These are phyloP conservation scores for Ophiostoma pallidulum DNA, from an alignment of 2,329 filamentous ascomycete species.

Conservation along the genomic window DNA sequence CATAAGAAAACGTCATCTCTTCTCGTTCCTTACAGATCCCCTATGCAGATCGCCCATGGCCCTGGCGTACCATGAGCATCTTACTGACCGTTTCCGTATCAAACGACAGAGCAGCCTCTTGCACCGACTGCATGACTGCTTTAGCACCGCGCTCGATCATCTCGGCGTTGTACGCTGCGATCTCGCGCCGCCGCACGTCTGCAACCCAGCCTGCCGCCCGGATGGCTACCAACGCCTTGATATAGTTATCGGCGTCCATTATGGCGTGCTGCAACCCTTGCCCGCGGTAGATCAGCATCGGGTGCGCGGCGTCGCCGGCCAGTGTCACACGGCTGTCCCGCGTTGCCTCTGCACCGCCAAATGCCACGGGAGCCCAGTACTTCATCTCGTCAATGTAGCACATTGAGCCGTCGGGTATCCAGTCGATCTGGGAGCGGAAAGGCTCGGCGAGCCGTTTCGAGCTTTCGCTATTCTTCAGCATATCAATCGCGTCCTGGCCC, in stretches of 20 bases:
- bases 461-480: constrained; percentile 20
- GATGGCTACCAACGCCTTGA: constrained; percentile 24
- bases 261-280: constrained; percentile 37
- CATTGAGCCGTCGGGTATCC: constrained; percentile 24
- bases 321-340: constrained; percentile 26
- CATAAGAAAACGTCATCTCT: too few species aligned
- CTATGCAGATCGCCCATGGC: constrained; percentile 20
- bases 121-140: constrained; percentile 27
- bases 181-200: constrained; percentile 13
- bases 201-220: constrained; percentile 12
- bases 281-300: constrained; percentile 37
- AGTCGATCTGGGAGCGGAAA: constrained; percentile 26
- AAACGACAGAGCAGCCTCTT: constrained; percentile 25
- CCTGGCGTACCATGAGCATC: constrained; percentile 26
- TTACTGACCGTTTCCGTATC: constrained; percentile 21
- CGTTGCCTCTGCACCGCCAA: constrained; percentile 23
- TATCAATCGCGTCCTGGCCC: constrained; percentile 28
- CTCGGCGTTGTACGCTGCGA: constrained; percentile 25
- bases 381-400: constrained; percentile 28
- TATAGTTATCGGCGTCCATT: constrained; percentile 29
- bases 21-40: neutral
- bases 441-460: constrained; percentile 22
- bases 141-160: constrained; percentile 25
- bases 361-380: constrained; percentile 27
- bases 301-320: constrained; percentile 32